These are phyloP conservation scores for Didymella pinodella DNA, from an alignment of 2,329 filamentous ascomycete species.

Conservation along the genomic window DNA sequence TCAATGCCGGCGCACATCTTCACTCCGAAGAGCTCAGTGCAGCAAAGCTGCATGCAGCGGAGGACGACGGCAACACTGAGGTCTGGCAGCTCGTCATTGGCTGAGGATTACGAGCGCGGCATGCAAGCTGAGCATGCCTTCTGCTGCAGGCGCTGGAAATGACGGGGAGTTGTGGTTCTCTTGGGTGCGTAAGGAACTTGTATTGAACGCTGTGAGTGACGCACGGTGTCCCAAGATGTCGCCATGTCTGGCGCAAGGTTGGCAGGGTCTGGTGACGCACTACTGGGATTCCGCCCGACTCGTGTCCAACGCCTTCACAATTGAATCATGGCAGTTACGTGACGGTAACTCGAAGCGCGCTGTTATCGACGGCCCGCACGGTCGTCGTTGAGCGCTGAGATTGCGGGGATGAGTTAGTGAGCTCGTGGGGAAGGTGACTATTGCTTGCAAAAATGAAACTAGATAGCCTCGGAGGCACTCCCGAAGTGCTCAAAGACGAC, in stretches of 20 bases:
- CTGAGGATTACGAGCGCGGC: conserved; percentile 28
- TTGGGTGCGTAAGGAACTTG: conserved; percentile 30
- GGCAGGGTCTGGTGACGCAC: conserved; percentile 40
- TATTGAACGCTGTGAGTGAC: conserved; percentile 28
- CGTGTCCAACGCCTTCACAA: conserved; percentile 23
- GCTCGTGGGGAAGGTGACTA: conserved; percentile 18
- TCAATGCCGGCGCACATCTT: conserved; percentile 66
- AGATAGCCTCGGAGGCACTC: not conserved
- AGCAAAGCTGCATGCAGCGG: conserved; percentile 56
- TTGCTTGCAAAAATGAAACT: conserved; percentile 7
- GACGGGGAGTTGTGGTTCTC: conserved; percentile 41
- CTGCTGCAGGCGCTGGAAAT: conserved; percentile 24
- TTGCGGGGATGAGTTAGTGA: conserved; percentile 16
- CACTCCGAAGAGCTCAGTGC: conserved; percentile 64
- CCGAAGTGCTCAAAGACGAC: conserved; percentile 8
- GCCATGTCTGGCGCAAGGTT: conserved; percentile 35
- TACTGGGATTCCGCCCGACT: conserved; percentile 29
- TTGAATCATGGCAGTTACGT: conserved; percentile 35
- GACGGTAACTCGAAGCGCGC: conserved; percentile 27
- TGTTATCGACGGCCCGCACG: conserved; percentile 26
- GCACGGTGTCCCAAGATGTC: conserved; percentile 33
- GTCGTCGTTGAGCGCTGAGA: conserved; percentile 17
- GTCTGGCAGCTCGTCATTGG: conserved; percentile 48
- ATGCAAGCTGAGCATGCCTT: conserved; percentile 10
- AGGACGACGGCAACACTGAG: conserved; percentile 43